phyloP scores from a whole-genome alignment of 495 filamentous ascomycete species.

The Letharia lupina region DNA sequence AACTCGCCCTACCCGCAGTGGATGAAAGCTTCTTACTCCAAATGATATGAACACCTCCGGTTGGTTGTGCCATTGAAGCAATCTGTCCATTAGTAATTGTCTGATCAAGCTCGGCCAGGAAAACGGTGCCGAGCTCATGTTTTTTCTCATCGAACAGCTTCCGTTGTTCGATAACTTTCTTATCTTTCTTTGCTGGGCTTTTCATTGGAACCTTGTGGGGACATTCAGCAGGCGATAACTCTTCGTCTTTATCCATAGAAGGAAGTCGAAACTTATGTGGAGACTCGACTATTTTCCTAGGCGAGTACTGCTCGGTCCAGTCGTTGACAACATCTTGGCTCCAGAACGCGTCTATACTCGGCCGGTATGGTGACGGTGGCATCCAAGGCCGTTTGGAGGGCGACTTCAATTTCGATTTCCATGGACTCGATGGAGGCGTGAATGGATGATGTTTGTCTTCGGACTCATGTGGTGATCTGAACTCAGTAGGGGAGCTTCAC shows the following conservation, averaged over 20 bases:
- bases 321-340: conserved; percentile 61
- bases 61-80: conserved; percentile 45
- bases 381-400: conserved; percentile 46
- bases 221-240: conserved; percentile 17
- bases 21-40: conserved; percentile 83
- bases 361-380: conserved; percentile 51
- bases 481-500: conserved; percentile 21
- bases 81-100: conserved; percentile 57
- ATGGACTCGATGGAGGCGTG: conserved; percentile 41
- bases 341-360: conserved; percentile 76
- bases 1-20: conserved; percentile 81
- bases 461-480: conserved; percentile 17
- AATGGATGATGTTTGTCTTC: not conserved
- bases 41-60: conserved; percentile 67
- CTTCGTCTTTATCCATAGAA: conserved; percentile 31
- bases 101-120: conserved; percentile 66
- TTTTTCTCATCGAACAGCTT: conserved; percentile 63
- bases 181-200: conserved; percentile 37
- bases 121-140: conserved; percentile 53
- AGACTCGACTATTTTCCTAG: conserved; percentile 42
- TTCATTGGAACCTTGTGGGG: conserved; percentile 25
- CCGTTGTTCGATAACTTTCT: conserved; percentile 39
- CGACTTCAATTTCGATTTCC: conserved; percentile 38
- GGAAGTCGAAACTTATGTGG: conserved; percentile 27
- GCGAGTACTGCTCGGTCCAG: conserved; percentile 77